Evolutionary conservation across 108 stramenopile genomes (phyloP), one percentile per base, ranked within the genome.

Genomic region (Bacterosira constricta): DNA sequence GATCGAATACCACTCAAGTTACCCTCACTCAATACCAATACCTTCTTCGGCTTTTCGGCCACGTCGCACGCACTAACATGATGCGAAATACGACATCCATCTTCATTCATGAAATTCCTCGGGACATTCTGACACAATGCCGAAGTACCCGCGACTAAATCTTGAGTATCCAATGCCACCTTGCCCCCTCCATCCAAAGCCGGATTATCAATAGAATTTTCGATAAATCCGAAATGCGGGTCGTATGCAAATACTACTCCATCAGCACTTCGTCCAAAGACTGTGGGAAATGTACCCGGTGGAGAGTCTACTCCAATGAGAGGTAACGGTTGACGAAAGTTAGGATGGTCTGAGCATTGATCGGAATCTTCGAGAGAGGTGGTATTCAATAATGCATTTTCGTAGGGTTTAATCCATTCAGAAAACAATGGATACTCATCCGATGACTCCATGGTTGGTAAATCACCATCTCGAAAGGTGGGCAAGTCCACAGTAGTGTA

Each of bases 61-160:
- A 56, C 39, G 32, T 4, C 30, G 39, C 87, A 88, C n/a, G 84
- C 81, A 23, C 30, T 70, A 2, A 39, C 6, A 15, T 23, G 11
- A 18, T 44, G 54, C 9, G 75, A 77, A 27, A 85, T 23, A 20
- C 44, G 37, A 67, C 88, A 88, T 13, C 37, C n/a, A 27, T 84
- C 67, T 63, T 88, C 88, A 51, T 88, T 88, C 36, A 85, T 45
- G 45, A 83, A 88, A 18, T 68, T 86, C 31, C 72, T 63, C 23
- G 71, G 73, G 26, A 66, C 75, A 53, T 84, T 86, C 13, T 73
- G 57, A 73, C 88, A 88, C 9, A 34, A 58, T 2, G 63, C 72
- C 58, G 58, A 37, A 47, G 26, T 58, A 30, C 32, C 67, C 7
- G 62, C 77, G 6, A 52, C 63, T 0, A 39, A 32, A 25, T 27